These are phyloP conservation scores for Crepidotus variabilis DNA, from an alignment of 768 basidiomycete genomes.

Conservation along the genomic window DNA sequence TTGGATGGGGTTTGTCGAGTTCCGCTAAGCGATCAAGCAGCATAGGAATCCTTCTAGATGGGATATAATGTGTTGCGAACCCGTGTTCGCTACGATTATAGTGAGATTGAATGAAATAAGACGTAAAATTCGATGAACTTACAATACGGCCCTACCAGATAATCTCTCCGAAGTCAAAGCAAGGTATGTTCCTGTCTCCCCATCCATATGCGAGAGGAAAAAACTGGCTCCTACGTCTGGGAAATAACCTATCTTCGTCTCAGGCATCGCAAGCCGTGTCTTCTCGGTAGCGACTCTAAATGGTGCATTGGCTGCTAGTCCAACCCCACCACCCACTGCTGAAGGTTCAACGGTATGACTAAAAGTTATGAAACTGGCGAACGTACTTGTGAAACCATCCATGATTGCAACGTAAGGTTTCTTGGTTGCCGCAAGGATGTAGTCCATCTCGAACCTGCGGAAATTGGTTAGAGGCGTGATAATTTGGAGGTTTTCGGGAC, in stretches of 20 bases:
- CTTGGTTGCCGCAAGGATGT: slow-evolving; percentile 58
- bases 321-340: slow-evolving; percentile 94
- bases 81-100: slow-evolving; percentile 69
- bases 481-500: slow-evolving; percentile 20
- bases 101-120: slow-evolving; percentile 5
- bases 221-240: slow-evolving; percentile 94
- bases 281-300: slow-evolving; percentile 95
- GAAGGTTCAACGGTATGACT: slow-evolving; percentile 6
- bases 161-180: slow-evolving; percentile 76
- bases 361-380: slow-evolving; percentile 8
- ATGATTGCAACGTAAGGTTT: slow-evolving; percentile 92
- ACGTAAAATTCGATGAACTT: slow-evolving; percentile 28
- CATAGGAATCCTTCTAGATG: slow-evolving; percentile 67
- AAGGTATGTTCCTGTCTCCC: slow-evolving; percentile 91
- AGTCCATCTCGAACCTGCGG: slow-evolving; percentile 78
- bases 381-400: slow-evolving; percentile 89
- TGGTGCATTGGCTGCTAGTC: slow-evolving; percentile 76
- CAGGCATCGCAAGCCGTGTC: slow-evolving; percentile 93
- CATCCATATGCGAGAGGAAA: slow-evolving; percentile 88
- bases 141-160: slow-evolving; percentile 84
- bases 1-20: slow-evolving; percentile 41
- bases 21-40: slow-evolving; percentile 67
- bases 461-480: neutral
- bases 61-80: slow-evolving; percentile 90
- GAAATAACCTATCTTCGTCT: slow-evolving; percentile 86